phyloP scores from a whole-genome alignment of 495 filamentous ascomycete species.

The Talaromyces trachyspermus region DNA sequence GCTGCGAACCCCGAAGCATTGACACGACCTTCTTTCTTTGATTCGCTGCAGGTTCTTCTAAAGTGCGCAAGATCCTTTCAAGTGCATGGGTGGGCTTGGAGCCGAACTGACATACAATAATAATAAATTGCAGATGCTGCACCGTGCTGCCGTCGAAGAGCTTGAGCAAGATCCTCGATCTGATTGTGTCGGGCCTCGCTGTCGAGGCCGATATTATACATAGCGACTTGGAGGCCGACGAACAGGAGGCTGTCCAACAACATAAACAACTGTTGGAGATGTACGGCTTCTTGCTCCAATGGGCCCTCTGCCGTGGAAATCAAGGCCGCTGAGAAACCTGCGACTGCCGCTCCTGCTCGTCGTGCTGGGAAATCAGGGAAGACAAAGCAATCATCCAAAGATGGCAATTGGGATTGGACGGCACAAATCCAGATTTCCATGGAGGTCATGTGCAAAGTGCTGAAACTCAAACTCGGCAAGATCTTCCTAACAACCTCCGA shows the following conservation, averaged over 20 bases:
- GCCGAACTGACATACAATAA: constrained; percentile 67
- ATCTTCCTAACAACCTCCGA: constrained; percentile 97
- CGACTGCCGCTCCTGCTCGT: constrained; percentile 57
- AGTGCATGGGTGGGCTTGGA: constrained; percentile 35
- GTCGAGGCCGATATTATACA: constrained; percentile 80
- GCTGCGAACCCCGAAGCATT: constrained; percentile 88
- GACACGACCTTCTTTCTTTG: constrained; percentile 66
- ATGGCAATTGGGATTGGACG: constrained; percentile 81
- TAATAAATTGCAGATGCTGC: too few species aligned
- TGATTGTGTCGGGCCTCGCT: constrained; percentile 89
- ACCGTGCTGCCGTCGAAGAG: constrained; percentile 69
- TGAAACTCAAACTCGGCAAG: constrained; percentile 84
- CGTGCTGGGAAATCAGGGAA: constrained; percentile 75
- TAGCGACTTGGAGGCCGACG: constrained; percentile 82
- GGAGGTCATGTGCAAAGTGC: constrained; percentile 89
- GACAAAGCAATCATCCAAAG: constrained; percentile 57
- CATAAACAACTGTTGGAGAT: constrained; percentile 91
- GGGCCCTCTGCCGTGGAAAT: constrained; percentile 91
- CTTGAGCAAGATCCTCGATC: constrained; percentile 87
- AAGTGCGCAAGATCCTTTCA: constrained; percentile 56
- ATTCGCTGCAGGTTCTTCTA: constrained; percentile 89
- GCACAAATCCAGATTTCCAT: constrained; percentile 80
- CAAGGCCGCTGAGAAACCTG: constrained; percentile 81
- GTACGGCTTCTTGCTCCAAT: constrained; percentile 90
- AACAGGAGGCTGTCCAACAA: constrained; percentile 74